Evolutionary conservation across 2,329 filamentous ascomycete genomes (phyloP), one percentile per base, ranked within the genome.

Genomic region (Nannizzia gypsea): DNA sequence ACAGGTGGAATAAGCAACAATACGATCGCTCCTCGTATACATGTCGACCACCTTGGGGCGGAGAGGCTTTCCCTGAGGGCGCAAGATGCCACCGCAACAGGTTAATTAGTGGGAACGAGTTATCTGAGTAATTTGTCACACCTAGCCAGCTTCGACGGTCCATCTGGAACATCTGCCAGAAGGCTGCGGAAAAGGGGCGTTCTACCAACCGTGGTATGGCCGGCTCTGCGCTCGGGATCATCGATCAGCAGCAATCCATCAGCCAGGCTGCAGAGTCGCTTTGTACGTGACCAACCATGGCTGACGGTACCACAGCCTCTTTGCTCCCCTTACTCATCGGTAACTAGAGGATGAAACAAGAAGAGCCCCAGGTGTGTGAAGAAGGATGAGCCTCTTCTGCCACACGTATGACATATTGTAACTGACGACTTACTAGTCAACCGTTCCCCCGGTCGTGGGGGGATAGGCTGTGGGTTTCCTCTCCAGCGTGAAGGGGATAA

Each of bases 1-100:
- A 31, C 26, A 54, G 50, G 50, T 36, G 50, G 50, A 54, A 54
- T 20, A 54, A 54, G 50, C 50, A 54, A 34, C 26, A 54, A 54
- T 54, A 54, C 50, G 50, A 54, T 34, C 26, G 3, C 26, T 20
- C 22, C 15, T 54, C 50, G 50, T 54, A 54, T 54, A 13, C 3
- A 17, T 0, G 28, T 20, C 6, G 2, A 34, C 48, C 15, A 31
- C n/a, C 20, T 24, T 6, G 48, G 3, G 24, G 17, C 4, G 28
- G 50, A 36, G 26, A n/a, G 24, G n/a, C 3, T 1, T 5, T 22
- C 9, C 11, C 17, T 17, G 20, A 34, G 20, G 6, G 24, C 26
- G 50, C 50, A 26, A 34, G 24, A 34, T 54, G 11, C 6, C 15
- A 54, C 28, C 50, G 31, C 6, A 20, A 17, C 26, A 36, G 26